Evolutionary conservation across 176 grass and related monocot species (phyloP).

Genomic region (Tuctoria greenei): DNA sequence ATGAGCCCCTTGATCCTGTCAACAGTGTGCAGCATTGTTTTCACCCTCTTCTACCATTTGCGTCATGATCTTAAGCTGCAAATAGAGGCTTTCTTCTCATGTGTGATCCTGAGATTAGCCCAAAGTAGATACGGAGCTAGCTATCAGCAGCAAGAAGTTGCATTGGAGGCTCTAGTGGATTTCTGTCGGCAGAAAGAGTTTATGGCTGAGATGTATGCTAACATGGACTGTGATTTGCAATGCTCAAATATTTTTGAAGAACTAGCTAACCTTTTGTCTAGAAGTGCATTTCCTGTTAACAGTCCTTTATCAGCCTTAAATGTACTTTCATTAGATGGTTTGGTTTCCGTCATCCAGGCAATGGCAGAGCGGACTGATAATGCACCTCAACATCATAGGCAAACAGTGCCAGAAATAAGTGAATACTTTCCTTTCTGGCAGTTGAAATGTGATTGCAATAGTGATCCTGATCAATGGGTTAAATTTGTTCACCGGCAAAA

Average conservation of each 20-base stretch:
- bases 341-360: conserved; percentile 74
- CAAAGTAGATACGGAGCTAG: conserved; percentile 82
- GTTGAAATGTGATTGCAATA: conserved; percentile 60
- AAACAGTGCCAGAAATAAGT: conserved; percentile 56
- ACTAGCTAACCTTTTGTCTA: conserved; percentile 83
- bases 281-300: conserved; percentile 92
- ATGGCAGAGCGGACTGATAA: conserved; percentile 70
- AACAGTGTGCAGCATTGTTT: conserved; percentile 85
- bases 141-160: conserved; percentile 96
- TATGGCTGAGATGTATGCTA: conserved; percentile 97
- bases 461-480: conserved; percentile 81
- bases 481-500: conserved; percentile 82
- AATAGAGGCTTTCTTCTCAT: conserved; percentile 92
- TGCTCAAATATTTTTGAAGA: conserved; percentile 97
- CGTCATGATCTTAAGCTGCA: conserved; percentile 85
- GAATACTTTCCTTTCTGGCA: conserved; percentile 94
- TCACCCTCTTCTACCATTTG: conserved; percentile 91
- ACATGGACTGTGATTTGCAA: conserved; percentile 94
- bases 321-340: conserved; percentile 86
- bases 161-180: conserved; percentile 89
- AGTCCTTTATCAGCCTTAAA: conserved; percentile 80
- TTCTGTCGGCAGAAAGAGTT: conserved; percentile 96
- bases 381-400: conserved; percentile 53
- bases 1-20: conserved; percentile 92
- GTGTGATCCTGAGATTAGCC: conserved; percentile 85